These are phyloP conservation scores for Nepenthes mirabilis DNA, from an alignment of 148 eudicot genomes.

Conservation along the genomic window DNA sequence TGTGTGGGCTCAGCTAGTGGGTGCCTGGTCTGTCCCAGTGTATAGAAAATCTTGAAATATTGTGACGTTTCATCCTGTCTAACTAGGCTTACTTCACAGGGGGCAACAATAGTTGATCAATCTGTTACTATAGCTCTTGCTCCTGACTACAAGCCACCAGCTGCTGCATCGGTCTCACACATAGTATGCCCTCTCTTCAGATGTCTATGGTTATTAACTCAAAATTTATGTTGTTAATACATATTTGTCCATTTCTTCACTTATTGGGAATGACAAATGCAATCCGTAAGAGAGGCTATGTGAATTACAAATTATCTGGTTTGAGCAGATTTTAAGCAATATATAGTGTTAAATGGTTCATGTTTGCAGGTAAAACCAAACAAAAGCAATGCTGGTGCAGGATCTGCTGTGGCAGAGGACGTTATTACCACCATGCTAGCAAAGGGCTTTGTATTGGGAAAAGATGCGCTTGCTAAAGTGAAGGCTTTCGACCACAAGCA, in stretches of 20 bases:
- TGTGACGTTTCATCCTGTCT: not conserved
- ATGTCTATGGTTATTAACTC: not conserved
- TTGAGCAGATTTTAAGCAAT: too few relatives aligned
- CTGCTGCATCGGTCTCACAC: constrained; percentile 21
- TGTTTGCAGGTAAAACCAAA: constrained; percentile 20
- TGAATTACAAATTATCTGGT: too few relatives aligned
- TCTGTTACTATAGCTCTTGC: constrained; percentile 62
- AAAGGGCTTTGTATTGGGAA: constrained; percentile 75
- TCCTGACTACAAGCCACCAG: constrained; percentile 58
- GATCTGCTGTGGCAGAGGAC: constrained; percentile 66
- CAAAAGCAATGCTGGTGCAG: constrained; percentile 18
- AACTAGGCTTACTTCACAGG: constrained; percentile 26
- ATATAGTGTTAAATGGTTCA: too few relatives aligned
- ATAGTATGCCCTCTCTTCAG: constrained; percentile 20
- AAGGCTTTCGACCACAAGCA: constrained; percentile 73
- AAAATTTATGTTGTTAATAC: not conserved
- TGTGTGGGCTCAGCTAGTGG: too few relatives aligned
- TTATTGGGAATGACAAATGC: too few relatives aligned
- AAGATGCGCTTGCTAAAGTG: constrained; percentile 62
- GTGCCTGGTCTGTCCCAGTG: too few relatives aligned
- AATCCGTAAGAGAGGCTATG: too few relatives aligned
- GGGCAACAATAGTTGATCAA: constrained; percentile 85
- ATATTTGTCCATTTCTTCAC: not conserved
- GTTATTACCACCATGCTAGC: constrained; percentile 78
- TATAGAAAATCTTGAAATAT: too few relatives aligned